Percentiles rank a stretch among this genome's conserved stretches.
phyloP scores from a whole-genome alignment of 179 eudicot species.

The Beta macrorhiza region DNA sequence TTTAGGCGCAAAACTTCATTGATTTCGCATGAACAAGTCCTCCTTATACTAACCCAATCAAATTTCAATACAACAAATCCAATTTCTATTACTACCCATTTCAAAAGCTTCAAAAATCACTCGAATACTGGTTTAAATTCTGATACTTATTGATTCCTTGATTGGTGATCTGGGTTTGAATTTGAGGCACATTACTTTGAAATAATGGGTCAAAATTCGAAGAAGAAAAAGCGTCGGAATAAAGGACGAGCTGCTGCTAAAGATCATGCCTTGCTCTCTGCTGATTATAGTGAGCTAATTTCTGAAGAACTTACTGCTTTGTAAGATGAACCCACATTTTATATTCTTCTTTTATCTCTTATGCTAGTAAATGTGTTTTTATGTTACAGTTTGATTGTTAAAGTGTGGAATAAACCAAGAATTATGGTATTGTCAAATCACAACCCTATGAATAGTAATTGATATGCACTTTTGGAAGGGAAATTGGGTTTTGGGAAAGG shows the following conservation, averaged over 20 bases:
- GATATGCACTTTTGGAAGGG: background rate
- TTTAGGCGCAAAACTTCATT: background rate
- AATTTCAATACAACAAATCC: background rate
- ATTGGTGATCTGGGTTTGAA: constrained; percentile 5
- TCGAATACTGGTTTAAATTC: background rate
- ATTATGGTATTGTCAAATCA: background rate
- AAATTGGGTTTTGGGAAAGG: background rate
- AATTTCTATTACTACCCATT: background rate
- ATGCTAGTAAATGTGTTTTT: background rate
- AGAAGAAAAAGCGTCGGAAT: constrained; percentile 80
- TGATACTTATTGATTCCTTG: background rate
- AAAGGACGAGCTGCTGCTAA: constrained; percentile 59
- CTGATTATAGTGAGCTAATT: constrained; percentile 55
- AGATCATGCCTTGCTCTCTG: constrained; percentile 54
- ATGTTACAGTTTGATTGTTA: background rate
- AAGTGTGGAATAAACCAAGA: background rate
- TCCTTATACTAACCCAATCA: background rate
- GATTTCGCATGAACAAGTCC: background rate
- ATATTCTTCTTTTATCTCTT: background rate
- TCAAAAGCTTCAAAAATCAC: background rate
- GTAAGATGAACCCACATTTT: constrained; percentile 36
- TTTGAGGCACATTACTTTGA: background rate
- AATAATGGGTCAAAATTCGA: constrained; percentile 69
- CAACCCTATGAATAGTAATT: background rate
- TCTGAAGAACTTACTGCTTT: constrained; percentile 85